Percentiles rank a stretch among this genome's conserved stretches.
Conservation (phyloP, 2,329 filamentous ascomycete genomes). For the Verticillium albo-atrum region DNA sequence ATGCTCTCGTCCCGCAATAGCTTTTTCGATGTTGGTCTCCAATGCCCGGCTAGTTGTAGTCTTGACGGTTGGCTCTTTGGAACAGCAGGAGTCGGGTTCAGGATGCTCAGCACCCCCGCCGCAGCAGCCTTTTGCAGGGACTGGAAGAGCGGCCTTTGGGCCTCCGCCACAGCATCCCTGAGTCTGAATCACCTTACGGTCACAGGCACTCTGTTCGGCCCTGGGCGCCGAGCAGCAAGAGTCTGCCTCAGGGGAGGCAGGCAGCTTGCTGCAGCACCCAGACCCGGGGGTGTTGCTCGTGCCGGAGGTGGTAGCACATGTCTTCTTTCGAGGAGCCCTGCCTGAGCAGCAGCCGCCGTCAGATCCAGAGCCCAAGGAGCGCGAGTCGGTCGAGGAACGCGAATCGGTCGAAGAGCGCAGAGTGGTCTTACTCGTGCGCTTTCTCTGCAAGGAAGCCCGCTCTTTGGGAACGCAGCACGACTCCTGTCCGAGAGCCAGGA, state of each 20-base stretch:
- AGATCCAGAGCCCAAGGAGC: conserved; percentile 12
- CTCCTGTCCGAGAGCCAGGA: conserved; percentile 46
- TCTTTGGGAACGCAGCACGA: conserved; percentile 38
- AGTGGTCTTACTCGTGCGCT: conserved; percentile 17
- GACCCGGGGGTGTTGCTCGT: neutral
- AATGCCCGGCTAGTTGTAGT: neutral
- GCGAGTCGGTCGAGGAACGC: conserved; percentile 20
- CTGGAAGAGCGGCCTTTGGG: neutral
- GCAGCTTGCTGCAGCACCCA: neutral
- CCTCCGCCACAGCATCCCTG: neutral
- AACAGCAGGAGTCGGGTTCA: conserved; percentile 10
- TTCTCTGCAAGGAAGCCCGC: conserved; percentile 16
- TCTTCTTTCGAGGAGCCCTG: neutral
- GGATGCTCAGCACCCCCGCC: conserved; percentile 4
- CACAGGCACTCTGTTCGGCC: neutral
- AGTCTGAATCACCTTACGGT: neutral
- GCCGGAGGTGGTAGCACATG: neutral
- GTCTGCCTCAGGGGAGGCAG: neutral
- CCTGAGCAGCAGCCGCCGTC: conserved; percentile 5
- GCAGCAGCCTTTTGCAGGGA: conserved; percentile 3
- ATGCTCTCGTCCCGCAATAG: conserved; percentile 37
- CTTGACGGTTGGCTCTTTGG: conserved; percentile 1
- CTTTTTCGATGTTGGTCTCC: conserved; percentile 28
- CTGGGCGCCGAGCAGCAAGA: neutral
- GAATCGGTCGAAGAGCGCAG: no score